Conservation (phyloP, 2,329 filamentous ascomycete species). For the Orbilia javanica region DNA sequence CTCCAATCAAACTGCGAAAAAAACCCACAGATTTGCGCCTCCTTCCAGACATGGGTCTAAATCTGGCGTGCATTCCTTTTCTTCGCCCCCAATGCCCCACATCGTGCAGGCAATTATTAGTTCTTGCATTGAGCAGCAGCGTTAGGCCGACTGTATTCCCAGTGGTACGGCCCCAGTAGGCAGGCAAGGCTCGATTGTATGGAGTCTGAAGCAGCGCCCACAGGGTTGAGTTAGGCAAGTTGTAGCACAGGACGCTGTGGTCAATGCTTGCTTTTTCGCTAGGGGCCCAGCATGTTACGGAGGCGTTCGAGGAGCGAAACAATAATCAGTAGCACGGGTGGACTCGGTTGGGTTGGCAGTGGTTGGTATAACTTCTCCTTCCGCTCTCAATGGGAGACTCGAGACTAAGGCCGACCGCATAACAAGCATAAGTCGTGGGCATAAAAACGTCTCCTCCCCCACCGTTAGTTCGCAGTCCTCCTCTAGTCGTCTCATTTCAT, state of each 20-base stretch:
- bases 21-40: conserved; percentile 42
- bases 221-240: conserved; percentile 54
- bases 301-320: conserved; percentile 46
- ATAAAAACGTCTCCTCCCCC: conserved; percentile 28
- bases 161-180: conserved; percentile 27
- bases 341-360: conserved; percentile 26
- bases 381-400: conserved; percentile 13
- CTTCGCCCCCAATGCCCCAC: conserved; percentile 39
- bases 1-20: conserved; percentile 34
- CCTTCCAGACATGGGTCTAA: conserved; percentile 49
- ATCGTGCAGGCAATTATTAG: conserved; percentile 33
- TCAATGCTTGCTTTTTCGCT: conserved; percentile 31
- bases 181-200: conserved; percentile 35
- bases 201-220: conserved; percentile 49
- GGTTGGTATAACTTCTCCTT: conserved; percentile 23
- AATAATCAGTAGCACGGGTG: conserved; percentile 20
- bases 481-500: conserved; percentile 33
- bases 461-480: background rate
- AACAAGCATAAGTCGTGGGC: conserved; percentile 6
- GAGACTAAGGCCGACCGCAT: background rate
- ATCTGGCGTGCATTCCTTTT: conserved; percentile 49
- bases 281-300: conserved; percentile 47
- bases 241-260: conserved; percentile 38
- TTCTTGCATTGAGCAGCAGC: conserved; percentile 22
- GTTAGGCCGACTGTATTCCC: conserved; percentile 14